phyloP scores from a whole-genome alignment of 768 basidiomycete genomes.

The Russula foetens region DNA sequence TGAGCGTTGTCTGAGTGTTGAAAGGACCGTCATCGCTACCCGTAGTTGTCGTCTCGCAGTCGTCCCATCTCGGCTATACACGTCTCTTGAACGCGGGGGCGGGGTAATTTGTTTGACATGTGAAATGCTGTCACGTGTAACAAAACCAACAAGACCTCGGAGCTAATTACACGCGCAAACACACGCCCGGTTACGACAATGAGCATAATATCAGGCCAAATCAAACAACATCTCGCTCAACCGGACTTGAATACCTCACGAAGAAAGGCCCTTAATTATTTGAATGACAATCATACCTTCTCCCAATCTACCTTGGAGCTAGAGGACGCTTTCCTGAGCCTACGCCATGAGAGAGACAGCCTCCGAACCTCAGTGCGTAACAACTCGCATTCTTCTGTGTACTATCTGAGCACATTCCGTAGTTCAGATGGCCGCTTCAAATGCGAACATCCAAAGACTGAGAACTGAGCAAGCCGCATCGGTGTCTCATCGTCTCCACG shows the following conservation, averaged over 20 bases:
- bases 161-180: too few relatives aligned
- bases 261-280: conserved; percentile 28
- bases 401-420: conserved; percentile 33
- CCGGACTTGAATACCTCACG: conserved; percentile 34
- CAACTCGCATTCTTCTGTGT: conserved; percentile 1
- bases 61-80: too few relatives aligned
- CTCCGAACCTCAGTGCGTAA: conserved; percentile 26
- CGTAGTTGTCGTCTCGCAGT: too few relatives aligned
- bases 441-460: conserved; percentile 37
- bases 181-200: not conserved
- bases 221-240: conserved; percentile 42
- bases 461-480: conserved; percentile 41
- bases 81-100: too few relatives aligned
- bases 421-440: conserved; percentile 54
- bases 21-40: conserved; percentile 26
- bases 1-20: conserved; percentile 26
- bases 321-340: conserved; percentile 39
- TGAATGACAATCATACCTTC: conserved; percentile 42
- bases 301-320: conserved; percentile 33
- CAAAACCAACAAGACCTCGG: not conserved
- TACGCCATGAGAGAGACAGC: conserved; percentile 26
- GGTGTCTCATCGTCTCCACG: conserved; percentile 43
- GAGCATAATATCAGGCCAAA: conserved; percentile 28
- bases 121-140: not conserved
- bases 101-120: not conserved